Base-by-base conservation (phyloP, 371 early-diverging fungal species). In the Blakeslea trispora region DNA sequence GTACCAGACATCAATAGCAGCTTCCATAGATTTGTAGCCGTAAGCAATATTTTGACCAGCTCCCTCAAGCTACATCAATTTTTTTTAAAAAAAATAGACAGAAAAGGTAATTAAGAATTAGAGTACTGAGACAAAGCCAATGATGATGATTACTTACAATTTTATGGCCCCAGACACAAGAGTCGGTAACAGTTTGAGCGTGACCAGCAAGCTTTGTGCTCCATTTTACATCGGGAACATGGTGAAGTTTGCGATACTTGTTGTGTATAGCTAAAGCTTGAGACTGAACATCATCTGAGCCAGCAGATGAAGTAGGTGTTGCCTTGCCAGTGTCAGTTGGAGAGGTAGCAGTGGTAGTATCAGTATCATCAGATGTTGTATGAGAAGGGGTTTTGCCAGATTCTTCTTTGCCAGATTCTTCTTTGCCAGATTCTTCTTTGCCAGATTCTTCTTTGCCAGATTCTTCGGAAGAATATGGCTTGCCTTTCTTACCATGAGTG, bases 31-130 rank as follows among this genome's bases (percentile, higher is more conserved):
- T 19, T 40, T 35, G 55, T 74, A 68, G 17, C 74, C 74, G 43
- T 50, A 57, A n/a, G 66, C 77, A 43, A 77, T 57, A 47, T 77
- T 77, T 68, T 77, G 74, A 17, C 74, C 77, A n/a, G 59, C 45
- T 10, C 59, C 55, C 18, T n/a, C n/a, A 46, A 55, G 24, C 55
- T 55, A 55, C n/a, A n/a, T n/a, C n/a, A 15, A 34, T 23, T 23
- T 5, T 1, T 10, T n/a, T n/a, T n/a, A n/a, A n/a, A n/a, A n/a
- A n/a, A n/a, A n/a, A n/a, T n/a, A n/a, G n/a, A 7, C 24, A 3
- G 28, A n/a, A 24, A 17, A 37, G 22, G 7, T 9, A 34, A 15
- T 14, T 11, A 2, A 35, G 14, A 17, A 21, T 17, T n/a, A 22
- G 22, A 6, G 5, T 0, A 45, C 39, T 31, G n/a, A 21, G 13